Percentiles rank a stretch among this genome's conserved stretches.
Evolutionary conservation across 495 filamentous ascomycete species (phyloP).

Genomic region (Gamarada debralockiae): DNA sequence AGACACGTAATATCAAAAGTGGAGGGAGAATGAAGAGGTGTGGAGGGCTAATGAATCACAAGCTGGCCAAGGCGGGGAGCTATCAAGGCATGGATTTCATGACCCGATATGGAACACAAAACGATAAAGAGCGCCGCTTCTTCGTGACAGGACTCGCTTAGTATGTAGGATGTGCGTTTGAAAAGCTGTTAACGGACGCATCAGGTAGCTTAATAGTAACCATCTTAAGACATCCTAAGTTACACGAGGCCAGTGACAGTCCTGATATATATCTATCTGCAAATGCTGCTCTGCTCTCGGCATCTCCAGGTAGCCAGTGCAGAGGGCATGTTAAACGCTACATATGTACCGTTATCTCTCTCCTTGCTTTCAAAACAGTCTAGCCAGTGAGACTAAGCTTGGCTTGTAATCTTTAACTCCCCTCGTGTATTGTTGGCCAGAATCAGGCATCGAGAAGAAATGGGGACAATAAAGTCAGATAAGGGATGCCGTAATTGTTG

Average conservation of each 20-base stretch:
- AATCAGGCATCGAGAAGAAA: too few species aligned
- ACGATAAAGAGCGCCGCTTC: too few species aligned
- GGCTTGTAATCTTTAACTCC: too few species aligned
- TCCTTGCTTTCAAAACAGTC: too few species aligned
- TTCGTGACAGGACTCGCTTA: conserved; percentile 12
- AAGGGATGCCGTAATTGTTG: too few species aligned
- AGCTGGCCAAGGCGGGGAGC: conserved; percentile 15
- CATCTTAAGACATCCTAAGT: conserved; percentile 1
- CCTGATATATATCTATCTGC: not conserved
- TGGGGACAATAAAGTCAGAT: too few species aligned
- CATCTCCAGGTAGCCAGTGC: not conserved
- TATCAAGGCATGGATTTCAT: conserved; percentile 21
- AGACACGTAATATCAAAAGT: conserved; percentile 20
- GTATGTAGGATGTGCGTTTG: not conserved
- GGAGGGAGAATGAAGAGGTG: conserved; percentile 22
- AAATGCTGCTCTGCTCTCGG: not conserved
- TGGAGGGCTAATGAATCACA: conserved; percentile 22
- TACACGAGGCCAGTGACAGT: conserved; percentile 3
- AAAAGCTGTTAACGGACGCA: conserved; percentile 24
- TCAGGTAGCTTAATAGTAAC: not conserved
- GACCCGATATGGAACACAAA: conserved; percentile 22
- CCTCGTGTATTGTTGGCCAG: too few species aligned
- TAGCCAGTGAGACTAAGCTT: too few species aligned
- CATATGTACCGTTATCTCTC: too few species aligned
- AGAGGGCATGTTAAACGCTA: not conserved